Conservation (phyloP, 2,329 filamentous ascomycete species). For the Talaromyces sp. region DNA sequence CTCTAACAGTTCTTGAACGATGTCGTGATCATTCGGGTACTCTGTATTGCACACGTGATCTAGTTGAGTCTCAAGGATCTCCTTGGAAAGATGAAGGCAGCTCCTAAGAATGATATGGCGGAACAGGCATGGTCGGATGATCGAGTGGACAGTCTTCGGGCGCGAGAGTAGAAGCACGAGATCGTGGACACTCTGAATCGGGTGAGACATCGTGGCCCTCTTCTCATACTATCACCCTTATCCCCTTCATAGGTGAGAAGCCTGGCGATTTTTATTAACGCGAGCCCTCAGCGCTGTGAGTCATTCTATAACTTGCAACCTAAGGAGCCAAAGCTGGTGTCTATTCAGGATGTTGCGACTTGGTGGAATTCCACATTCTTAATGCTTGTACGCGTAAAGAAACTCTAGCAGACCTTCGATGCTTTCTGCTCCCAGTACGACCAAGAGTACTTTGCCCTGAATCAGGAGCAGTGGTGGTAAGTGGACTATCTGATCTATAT, state of each 20-base stretch:
- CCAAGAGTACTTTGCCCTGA: neutral
- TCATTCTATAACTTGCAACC: constrained; percentile 19
- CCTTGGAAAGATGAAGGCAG: constrained; percentile 18
- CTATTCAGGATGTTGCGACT: constrained; percentile 18
- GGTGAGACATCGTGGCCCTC: neutral
- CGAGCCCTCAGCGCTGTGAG: constrained; percentile 19
- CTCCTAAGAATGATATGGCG: neutral
- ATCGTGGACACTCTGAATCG: constrained; percentile 11
- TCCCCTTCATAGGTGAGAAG: neutral
- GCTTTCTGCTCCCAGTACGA: neutral
- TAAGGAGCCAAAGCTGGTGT: constrained; percentile 17
- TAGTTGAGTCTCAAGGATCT: constrained; percentile 19
- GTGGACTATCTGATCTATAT: too few relatives aligned
- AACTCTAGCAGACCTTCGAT: constrained; percentile 2
- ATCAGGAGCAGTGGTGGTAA: too few relatives aligned
- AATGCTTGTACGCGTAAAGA: constrained; percentile 20
- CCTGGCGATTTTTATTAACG: constrained; percentile 19
- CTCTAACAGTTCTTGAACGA: neutral
- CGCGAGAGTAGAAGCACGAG: neutral
- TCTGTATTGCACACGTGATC: constrained; percentile 19
- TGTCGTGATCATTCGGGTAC: constrained; percentile 10
- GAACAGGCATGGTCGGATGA: neutral
- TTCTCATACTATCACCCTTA: neutral
- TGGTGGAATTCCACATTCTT: constrained; percentile 17
- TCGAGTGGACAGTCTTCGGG: constrained; percentile 1